These are phyloP conservation scores for Moricandia arvensis DNA, from an alignment of 345 rosid species.

Conservation along the genomic window DNA sequence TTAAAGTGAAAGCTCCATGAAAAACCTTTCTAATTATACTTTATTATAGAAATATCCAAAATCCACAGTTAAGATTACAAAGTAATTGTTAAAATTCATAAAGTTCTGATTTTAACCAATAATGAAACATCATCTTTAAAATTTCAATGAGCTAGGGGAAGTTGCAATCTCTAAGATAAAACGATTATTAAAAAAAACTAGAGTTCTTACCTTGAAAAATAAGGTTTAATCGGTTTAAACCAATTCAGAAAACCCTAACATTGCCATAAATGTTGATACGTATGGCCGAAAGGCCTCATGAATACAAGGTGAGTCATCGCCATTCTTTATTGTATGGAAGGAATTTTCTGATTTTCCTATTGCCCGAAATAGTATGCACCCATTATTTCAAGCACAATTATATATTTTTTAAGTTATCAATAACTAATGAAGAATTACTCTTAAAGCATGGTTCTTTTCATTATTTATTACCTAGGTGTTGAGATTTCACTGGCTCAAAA, in stretches of 20 bases:
- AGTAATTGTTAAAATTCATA: neutral
- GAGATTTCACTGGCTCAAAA: constrained; percentile 19
- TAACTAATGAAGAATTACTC: constrained; percentile 17
- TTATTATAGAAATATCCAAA: neutral
- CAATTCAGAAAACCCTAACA: constrained; percentile 40
- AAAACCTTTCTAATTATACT: neutral
- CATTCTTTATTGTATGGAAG: constrained; percentile 37
- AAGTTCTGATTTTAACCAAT: neutral
- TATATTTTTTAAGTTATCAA: neutral
- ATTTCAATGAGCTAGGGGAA: neutral
- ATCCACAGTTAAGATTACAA: neutral
- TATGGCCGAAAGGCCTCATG: constrained; percentile 34
- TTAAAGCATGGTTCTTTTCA: constrained; percentile 18
- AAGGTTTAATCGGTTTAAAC: neutral
- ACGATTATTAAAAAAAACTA: neutral
- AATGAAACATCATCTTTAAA: neutral
- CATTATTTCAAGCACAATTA: too few relatives aligned
- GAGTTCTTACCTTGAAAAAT: neutral
- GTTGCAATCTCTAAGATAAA: neutral
- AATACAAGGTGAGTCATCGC: constrained; percentile 27
- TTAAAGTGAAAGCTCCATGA: neutral
- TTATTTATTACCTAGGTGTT: constrained; percentile 32
- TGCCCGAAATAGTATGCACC: constrained; percentile 39
- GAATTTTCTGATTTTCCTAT: constrained; percentile 38
- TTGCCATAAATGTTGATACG: constrained; percentile 36